Conservation (phyloP, 2,329 filamentous ascomycete species). For the Ophiostoma tasmaniense region DNA sequence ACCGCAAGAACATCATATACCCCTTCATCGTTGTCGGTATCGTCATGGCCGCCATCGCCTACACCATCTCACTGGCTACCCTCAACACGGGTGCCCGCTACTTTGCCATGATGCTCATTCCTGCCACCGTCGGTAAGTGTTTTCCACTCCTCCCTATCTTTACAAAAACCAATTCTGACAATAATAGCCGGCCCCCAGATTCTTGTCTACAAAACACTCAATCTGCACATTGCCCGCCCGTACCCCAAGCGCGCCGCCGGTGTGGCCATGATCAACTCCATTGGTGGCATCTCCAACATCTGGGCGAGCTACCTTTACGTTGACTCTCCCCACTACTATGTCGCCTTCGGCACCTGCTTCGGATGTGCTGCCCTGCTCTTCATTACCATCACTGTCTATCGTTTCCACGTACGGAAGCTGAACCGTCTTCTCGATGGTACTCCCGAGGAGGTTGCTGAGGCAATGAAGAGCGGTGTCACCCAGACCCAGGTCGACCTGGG, state of each 20-base stretch:
- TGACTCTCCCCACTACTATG: slow-evolving; percentile 21
- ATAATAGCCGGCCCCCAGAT: slow-evolving; percentile 30
- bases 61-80: slow-evolving; percentile 32
- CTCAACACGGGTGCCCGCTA: slow-evolving; percentile 33
- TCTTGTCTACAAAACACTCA: slow-evolving; percentile 33
- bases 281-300: slow-evolving; percentile 30
- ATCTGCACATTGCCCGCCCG: slow-evolving; percentile 30
- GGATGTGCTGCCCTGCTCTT: slow-evolving; percentile 21
- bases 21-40: slow-evolving; percentile 28
- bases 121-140: slow-evolving; percentile 27
- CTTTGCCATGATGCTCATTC: slow-evolving; percentile 36
- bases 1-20: slow-evolving; percentile 30
- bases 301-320: slow-evolving; percentile 31
- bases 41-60: slow-evolving; percentile 23
- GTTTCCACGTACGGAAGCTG: slow-evolving; percentile 19
- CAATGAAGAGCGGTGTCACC: slow-evolving; percentile 24
- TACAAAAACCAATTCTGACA: not conserved
- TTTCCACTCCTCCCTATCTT: not conserved
- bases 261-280: slow-evolving; percentile 33
- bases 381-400: slow-evolving; percentile 22
- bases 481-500: slow-evolving; percentile 23
- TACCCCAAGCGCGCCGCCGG: slow-evolving; percentile 35
- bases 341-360: slow-evolving; percentile 22
- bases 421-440: slow-evolving; percentile 22
- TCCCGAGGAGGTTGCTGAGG: slow-evolving; percentile 20